Percentiles rank a stretch among this genome's conserved stretches.
Evolutionary conservation across 1,139 yeast species (phyloP).

Genomic region (Blastobotrys elegans): DNA sequence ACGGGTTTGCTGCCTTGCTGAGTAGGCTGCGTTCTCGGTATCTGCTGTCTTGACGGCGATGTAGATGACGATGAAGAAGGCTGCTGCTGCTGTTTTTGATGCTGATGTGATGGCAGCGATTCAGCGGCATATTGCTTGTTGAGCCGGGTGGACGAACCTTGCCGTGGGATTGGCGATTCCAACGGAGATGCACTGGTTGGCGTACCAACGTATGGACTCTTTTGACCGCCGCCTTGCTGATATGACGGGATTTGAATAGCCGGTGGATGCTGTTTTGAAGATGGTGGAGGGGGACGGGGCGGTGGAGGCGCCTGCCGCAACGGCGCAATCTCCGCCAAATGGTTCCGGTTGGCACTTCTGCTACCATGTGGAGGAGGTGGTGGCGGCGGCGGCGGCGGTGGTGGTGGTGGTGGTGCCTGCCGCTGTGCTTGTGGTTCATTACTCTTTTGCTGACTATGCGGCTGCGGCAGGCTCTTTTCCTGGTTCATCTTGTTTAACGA

Average conservation of each 20-base stretch:
- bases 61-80: no score
- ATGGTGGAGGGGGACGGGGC: conserved; percentile 23
- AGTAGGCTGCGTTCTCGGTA: conserved; percentile 12
- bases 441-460: background rate
- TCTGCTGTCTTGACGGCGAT: no score
- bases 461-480: background rate
- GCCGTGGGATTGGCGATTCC: conserved; percentile 20
- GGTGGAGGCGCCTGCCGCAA: conserved; percentile 29
- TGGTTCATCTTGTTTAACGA: conserved; percentile 2
- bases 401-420: conserved; percentile 6
- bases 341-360: conserved; percentile 26
- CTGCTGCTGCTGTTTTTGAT: conserved; percentile 13
- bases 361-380: conserved; percentile 17
- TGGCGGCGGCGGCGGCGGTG: conserved; percentile 6
- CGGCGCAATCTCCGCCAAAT: conserved; percentile 29
- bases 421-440: conserved; percentile 1
- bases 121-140: conserved; percentile 18
- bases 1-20: conserved; percentile 15
- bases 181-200: conserved; percentile 13
- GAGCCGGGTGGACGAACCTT: conserved; percentile 20
- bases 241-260: conserved; percentile 10
- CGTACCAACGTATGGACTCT: background rate
- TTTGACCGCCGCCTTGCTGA: background rate
- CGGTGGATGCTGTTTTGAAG: conserved; percentile 12
- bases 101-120: conserved; percentile 16